Percentiles rank a stretch among this genome's conserved stretches.
Evolutionary conservation across 306 rosid species (phyloP).

Genomic region (Dryas drummondii): DNA sequence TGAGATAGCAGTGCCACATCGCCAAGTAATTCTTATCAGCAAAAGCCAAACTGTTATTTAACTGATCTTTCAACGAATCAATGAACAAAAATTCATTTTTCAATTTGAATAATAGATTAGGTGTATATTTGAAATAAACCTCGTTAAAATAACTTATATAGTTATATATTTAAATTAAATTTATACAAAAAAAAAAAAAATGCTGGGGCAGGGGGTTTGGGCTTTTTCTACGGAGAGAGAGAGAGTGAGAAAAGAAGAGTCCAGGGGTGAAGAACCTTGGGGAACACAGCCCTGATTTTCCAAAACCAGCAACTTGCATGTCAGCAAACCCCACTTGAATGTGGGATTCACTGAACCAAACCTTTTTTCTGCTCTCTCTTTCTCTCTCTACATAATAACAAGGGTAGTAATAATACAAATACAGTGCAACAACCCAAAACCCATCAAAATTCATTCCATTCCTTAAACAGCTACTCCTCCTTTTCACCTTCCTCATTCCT

Average conservation of each 20-base stretch:
- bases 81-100: too few species aligned
- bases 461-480: not conserved
- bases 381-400: not conserved
- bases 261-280: slow-evolving; percentile 56
- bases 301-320: slow-evolving; percentile 36
- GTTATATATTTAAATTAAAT: too few species aligned
- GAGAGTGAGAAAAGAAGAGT: slow-evolving; percentile 3
- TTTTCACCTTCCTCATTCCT: not conserved
- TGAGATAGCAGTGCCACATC: too few species aligned
- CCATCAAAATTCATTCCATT: slow-evolving; percentile 24
- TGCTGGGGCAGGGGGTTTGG: not conserved
- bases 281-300: slow-evolving; percentile 38
- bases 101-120: too few species aligned
- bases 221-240: slow-evolving; percentile 1
- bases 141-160: too few species aligned
- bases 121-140: too few species aligned
- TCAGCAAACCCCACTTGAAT: slow-evolving; percentile 42
- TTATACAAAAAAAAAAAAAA: not conserved
- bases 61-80: too few species aligned
- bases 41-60: too few species aligned
- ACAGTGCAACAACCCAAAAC: slow-evolving; percentile 22
- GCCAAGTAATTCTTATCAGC: too few species aligned
- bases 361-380: not conserved
- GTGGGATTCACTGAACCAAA: slow-evolving; percentile 47
- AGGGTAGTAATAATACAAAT: slow-evolving; percentile 14